Evolutionary conservation across 345 rosid genomes (phyloP), one percentile per base, ranked within the genome.

Genomic region (Eucalyptus curtisii): DNA sequence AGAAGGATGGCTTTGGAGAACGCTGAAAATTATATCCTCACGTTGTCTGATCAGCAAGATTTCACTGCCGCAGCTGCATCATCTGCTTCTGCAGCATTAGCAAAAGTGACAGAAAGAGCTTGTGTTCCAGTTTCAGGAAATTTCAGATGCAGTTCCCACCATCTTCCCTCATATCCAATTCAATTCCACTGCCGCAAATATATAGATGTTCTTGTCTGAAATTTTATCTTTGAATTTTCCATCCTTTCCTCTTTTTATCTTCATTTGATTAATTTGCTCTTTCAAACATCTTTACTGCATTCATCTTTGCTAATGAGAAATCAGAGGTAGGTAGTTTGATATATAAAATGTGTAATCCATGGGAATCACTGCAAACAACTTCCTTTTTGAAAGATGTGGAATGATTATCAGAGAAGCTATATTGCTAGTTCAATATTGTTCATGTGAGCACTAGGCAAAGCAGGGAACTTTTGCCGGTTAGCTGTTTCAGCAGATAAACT

Each of bases 81-180:
- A 0, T 49, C 1, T 49, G 52, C 19, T 49, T 49, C 7, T 49
- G 2, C 1, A 14, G 19, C 17, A 49, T 49, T 5, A 49, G 52
- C 52, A 49, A 49, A 49, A 49, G 19, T 49, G 7, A 49, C 0
- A 49, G 1, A 97, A 91, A 92, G 93, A 90, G 98, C 97, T 90
- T 96, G 95, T 44, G 93, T 97, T 90, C 97, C 91, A 92, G 96
- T 95, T 93, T 96, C 97, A 48, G 96, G 98, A 85, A 96, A 95
- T 90, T 92, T 97, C 68, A 91, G 96, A 95, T 97, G 97, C 98
- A 96, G 96, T 97, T 95, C 86, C 66, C 31, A 87, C 55, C 14
- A 44, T 31, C 87, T 61, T 53, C 31, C 31, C 66, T 59, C 31
- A 86, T 33, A 82, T 86, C 25, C 90, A 4, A 59, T 27, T 59